Conservation (phyloP, 352 stramenopile species). For the Phytopythium cucurbitacearum region DNA sequence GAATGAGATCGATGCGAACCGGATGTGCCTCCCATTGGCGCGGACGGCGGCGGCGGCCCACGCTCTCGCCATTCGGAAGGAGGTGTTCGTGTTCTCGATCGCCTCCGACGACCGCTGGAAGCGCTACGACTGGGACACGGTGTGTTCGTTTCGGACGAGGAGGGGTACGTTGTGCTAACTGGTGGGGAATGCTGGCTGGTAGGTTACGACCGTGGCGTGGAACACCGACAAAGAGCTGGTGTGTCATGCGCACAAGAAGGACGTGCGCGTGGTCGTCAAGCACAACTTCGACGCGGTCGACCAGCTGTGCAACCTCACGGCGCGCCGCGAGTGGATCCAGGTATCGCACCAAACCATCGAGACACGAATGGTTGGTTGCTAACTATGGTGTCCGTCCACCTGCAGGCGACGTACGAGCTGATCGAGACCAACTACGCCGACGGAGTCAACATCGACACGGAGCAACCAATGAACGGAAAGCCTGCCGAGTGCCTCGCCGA, state of each 20-base stretch:
- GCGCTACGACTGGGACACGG: slow-evolving; percentile 73
- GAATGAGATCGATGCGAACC: slow-evolving; percentile 2
- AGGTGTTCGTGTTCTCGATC: slow-evolving; percentile 81
- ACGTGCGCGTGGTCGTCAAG: slow-evolving; percentile 74
- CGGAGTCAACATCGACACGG: slow-evolving; percentile 82
- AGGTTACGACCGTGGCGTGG: slow-evolving; percentile 82
- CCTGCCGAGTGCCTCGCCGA: slow-evolving; percentile 39
- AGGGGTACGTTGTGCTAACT: background rate
- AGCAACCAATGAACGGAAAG: slow-evolving; percentile 51
- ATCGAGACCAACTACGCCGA: slow-evolving; percentile 72
- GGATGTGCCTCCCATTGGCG: slow-evolving; percentile 56
- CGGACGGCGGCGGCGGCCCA: background rate
- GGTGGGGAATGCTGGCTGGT: background rate
- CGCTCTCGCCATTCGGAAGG: slow-evolving; percentile 16
- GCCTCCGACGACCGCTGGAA: slow-evolving; percentile 58
- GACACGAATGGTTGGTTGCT: background rate
- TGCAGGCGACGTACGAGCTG: slow-evolving; percentile 42
- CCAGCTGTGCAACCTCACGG: slow-evolving; percentile 48
- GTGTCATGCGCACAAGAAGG: slow-evolving; percentile 72
- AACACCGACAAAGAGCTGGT: slow-evolving; percentile 80
- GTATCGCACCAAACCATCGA: slow-evolving; percentile 7
- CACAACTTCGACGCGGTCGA: slow-evolving; percentile 75
- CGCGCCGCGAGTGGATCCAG: slow-evolving; percentile 53
- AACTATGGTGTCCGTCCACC: background rate
- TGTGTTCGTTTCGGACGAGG: slow-evolving; percentile 1